Evolutionary conservation across 352 stramenopile species (phyloP).

Genomic region (Globisporangium lucens): DNA sequence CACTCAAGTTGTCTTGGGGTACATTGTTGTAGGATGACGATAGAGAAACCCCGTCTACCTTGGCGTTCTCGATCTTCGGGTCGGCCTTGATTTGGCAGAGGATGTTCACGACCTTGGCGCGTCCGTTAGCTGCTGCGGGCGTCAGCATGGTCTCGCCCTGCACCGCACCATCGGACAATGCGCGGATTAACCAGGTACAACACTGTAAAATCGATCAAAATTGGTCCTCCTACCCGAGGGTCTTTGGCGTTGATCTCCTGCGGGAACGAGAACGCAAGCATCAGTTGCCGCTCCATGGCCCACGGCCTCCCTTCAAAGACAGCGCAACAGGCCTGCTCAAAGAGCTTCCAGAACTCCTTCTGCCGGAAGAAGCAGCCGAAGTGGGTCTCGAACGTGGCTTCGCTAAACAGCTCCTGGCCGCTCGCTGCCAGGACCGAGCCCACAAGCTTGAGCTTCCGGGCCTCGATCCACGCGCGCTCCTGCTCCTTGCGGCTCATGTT

Average conservation of each 20-base stretch:
- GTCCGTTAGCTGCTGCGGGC: constrained; percentile 44
- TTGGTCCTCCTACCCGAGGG: constrained; percentile 25
- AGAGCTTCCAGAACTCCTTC: constrained; percentile 46
- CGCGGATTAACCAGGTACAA: background rate
- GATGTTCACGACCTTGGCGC: constrained; percentile 49
- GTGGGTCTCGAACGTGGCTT: constrained; percentile 46
- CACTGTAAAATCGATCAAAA: background rate
- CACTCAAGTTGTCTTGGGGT: no score
- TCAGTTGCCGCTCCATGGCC: constrained; percentile 38
- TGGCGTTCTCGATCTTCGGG: constrained; percentile 54
- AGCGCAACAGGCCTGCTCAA: constrained; percentile 50
- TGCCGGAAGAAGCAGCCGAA: constrained; percentile 40
- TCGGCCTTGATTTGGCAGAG: constrained; percentile 67
- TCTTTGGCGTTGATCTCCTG: constrained; percentile 69
- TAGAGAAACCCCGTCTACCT: constrained; percentile 21
- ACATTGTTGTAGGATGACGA: background rate
- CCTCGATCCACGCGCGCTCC: constrained; percentile 32
- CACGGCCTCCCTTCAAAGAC: constrained; percentile 29
- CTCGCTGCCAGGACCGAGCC: constrained; percentile 33
- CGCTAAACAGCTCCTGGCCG: constrained; percentile 42
- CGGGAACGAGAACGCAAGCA: constrained; percentile 58
- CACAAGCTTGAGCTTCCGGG: constrained; percentile 35
- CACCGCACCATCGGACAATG: constrained; percentile 1
- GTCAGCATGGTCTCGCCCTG: constrained; percentile 78
- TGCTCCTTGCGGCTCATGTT: constrained; percentile 10